These are phyloP conservation scores for Strigomonas culicis DNA, from an alignment of 208 protist species.

Conservation along the genomic window DNA sequence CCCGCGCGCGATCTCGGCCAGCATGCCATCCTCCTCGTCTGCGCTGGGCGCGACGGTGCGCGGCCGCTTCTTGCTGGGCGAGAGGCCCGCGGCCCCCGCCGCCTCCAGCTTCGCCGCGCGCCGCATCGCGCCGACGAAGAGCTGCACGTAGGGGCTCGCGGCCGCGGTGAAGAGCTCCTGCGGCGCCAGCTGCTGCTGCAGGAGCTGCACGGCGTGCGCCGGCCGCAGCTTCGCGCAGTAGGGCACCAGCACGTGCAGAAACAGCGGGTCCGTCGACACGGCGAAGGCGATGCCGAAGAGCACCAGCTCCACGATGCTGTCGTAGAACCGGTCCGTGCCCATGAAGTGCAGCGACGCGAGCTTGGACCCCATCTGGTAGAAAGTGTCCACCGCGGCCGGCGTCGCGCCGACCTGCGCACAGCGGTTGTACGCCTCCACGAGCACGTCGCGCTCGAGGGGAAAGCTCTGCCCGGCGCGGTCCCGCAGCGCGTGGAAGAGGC, in stretches of 20 bases:
- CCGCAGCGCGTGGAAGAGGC: constrained; percentile 72
- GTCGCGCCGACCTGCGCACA: constrained; percentile 61
- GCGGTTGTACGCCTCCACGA: constrained; percentile 59
- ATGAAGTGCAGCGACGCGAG: constrained; percentile 81
- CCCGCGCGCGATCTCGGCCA: constrained; percentile 35
- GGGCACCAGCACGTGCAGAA: constrained; percentile 59
- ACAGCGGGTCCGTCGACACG: constrained; percentile 53
- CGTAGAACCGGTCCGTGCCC: constrained; percentile 67
- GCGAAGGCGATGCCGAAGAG: constrained; percentile 74
- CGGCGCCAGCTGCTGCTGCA: constrained; percentile 24
- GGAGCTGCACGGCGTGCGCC: constrained; percentile 55
- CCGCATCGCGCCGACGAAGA: constrained; percentile 62
- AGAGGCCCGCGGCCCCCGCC: background rate
- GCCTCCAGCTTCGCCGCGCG: constrained; percentile 69
- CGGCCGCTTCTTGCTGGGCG: constrained; percentile 21
- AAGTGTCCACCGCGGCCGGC: constrained; percentile 49
- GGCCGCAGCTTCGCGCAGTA: constrained; percentile 70
- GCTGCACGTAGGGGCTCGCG: constrained; percentile 42
- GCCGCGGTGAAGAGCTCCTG: constrained; percentile 46
- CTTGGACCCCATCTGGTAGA: constrained; percentile 68
- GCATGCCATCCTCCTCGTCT: constrained; percentile 30
- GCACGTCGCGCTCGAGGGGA: constrained; percentile 60
- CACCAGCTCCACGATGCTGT: constrained; percentile 50
- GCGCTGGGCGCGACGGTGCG: constrained; percentile 22
- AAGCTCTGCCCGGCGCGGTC: constrained; percentile 59